Percentiles rank a stretch among this genome's conserved stretches.
Evolutionary conservation across 129 eudicot species (phyloP).

Genomic region (Saposhnikovia divaricata): DNA sequence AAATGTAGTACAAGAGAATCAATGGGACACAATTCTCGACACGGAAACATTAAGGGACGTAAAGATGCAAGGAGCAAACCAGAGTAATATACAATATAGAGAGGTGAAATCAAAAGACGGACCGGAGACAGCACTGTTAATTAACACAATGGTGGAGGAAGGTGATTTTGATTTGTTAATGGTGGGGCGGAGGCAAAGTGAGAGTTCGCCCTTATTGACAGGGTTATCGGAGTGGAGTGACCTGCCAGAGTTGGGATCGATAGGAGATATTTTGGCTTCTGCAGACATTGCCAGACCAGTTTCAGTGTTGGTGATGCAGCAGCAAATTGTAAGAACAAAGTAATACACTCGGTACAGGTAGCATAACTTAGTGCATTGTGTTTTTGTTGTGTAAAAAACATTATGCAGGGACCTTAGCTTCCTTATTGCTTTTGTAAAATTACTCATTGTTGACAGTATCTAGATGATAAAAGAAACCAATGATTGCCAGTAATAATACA

Average conservation of each 20-base stretch:
- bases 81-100: constrained; percentile 21
- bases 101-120: constrained; percentile 44
- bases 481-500: neutral
- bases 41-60: constrained; percentile 27
- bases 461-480: neutral
- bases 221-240: constrained; percentile 44
- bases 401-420: neutral
- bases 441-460: neutral
- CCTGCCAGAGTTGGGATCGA: constrained; percentile 40
- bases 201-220: constrained; percentile 15
- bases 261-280: constrained; percentile 39
- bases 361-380: neutral
- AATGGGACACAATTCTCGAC: constrained; percentile 38
- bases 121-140: constrained; percentile 27
- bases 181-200: constrained; percentile 37
- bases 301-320: constrained; percentile 49
- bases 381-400: neutral
- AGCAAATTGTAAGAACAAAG: constrained; percentile 23
- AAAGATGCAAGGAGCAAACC: constrained; percentile 18
- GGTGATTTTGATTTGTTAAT: constrained; percentile 30
- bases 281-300: constrained; percentile 26
- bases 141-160: constrained; percentile 29
- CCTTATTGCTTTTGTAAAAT: neutral
- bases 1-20: constrained; percentile 12
- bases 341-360: neutral